Evolutionary conservation across 2,329 filamentous ascomycete genomes (phyloP).

Genomic region (Ascocoryne sarcoides): DNA sequence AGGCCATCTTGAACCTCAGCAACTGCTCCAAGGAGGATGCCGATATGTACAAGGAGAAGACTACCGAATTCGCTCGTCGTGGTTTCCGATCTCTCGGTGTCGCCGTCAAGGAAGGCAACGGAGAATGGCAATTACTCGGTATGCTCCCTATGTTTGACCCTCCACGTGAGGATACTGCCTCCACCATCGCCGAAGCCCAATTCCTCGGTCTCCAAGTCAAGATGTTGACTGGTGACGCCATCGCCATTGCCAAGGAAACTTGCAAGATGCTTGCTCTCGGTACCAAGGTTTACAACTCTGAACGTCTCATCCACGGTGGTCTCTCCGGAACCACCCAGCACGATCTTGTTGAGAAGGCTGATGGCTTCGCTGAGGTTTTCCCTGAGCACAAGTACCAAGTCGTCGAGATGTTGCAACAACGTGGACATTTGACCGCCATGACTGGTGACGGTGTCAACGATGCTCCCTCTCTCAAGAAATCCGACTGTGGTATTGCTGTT

Average conservation of each 20-base stretch:
- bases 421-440: constrained; percentile 91
- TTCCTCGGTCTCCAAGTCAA: constrained; percentile 69
- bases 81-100: constrained; percentile 76
- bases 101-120: constrained; percentile 68
- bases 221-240: constrained; percentile 75
- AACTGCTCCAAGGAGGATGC: constrained; percentile 58
- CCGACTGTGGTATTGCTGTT: constrained; percentile 89
- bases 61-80: constrained; percentile 66
- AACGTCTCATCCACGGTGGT: constrained; percentile 68
- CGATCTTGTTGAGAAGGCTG: constrained; percentile 75
- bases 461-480: constrained; percentile 86
- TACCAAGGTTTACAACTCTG: constrained; percentile 75
- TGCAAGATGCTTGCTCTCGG: constrained; percentile 74
- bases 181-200: constrained; percentile 69
- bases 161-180: constrained; percentile 68
- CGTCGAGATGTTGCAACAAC: constrained; percentile 87
- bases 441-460: constrained; percentile 95
- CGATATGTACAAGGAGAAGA: constrained; percentile 62
- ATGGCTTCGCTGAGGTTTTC: constrained; percentile 92
- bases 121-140: constrained; percentile 61
- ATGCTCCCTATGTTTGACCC: constrained; percentile 77
- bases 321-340: constrained; percentile 64
- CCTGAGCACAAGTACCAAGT: constrained; percentile 94
- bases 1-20: constrained; percentile 62
- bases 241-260: constrained; percentile 72